Evolutionary conservation across 2,329 filamentous ascomycete species (phyloP), one percentile per base, ranked within the genome.

Genomic region (Domatiomyces globalis): DNA sequence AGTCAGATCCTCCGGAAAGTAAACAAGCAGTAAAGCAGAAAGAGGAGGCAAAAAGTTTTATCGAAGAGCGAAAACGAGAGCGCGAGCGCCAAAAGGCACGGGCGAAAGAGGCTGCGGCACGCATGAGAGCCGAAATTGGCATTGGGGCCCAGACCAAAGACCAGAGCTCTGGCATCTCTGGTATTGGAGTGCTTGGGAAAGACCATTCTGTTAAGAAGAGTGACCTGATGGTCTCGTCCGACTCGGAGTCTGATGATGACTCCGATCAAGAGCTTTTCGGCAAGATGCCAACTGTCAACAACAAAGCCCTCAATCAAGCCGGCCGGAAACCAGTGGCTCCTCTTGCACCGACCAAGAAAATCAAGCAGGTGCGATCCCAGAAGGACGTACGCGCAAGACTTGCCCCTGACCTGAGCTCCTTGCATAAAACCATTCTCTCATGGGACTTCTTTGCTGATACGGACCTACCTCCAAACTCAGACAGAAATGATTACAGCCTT

Each of bases 371-470:
- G 56, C 80, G 90, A 48, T 90, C 88, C 15, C 80, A 84, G 45
- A 94, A 94, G 67, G 92, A 98, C 68, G 90, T 95, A 80, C 84
- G 90, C 60, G 90, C 92, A 57, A 84, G 92, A 56, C 75, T 98
- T 54, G 85, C 89, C 29, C 92, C 94, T 6, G 87, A 94, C 58
- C 84, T 98, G 69, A 84, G 87, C 39, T 75, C 80, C 15, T 71
- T 98, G 27, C 92, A 96, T 65, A 83, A 85, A 61, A 83, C 83
- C 17, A 87, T 98, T 48, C 78, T 98, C 2, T 79, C 84, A 51
- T 98, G 92, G 92, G 86, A 98, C 58, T 94, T 94, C 58, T 98
- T 95, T 66, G 85, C 95, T 62, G 73, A 81, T 45, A 87, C 88
- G 25, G 87, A 89, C 62, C 85, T 89, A 53, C 92, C 92, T 5